Evolutionary conservation across 331 rosid species (phyloP), one percentile per base, ranked within the genome.

Genomic region (Telfairia occidentalis): DNA sequence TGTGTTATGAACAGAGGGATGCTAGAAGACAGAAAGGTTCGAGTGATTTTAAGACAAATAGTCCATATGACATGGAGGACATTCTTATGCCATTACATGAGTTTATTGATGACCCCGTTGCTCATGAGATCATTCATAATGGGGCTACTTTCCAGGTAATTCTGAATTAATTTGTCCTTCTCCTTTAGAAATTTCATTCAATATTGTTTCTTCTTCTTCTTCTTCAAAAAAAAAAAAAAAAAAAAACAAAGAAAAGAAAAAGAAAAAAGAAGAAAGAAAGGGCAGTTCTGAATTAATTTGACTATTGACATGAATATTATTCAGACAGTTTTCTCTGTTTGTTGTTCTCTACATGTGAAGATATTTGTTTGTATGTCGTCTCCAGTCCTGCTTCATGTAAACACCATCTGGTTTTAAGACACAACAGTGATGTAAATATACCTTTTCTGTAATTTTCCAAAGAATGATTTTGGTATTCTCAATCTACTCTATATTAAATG

Each of bases 81-180:
- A 78, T 88, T 55, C 90, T 90, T 66, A 95, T 95, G 96, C 97
- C 99, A 42, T 79, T 95, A 78, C 85, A 74, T 26, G 92, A 92
- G 82, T 95, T 82, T 83, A 86, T 95, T 79, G 84, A 86, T 45
- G 83, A 87, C 67, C 93, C 90, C 55, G 83, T 83, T 73, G 93
- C 92, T 77, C 69, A 75, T 76, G 97, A 95, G 69, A 84, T 95
- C 73, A 61, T 95, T 77, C 96, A 95, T 82, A 95, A 95, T 54
- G 99, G 99, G 75, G 97, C 93, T 63, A 92, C 97, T 67, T 92
- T 95, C 82, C 99, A 95, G 99, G 99, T 95, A 85, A 49, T 77
- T 46, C 26, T 46, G 58, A 71, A n/a, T n/a, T n/a, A n/a, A n/a
- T n/a, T n/a, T n/a, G n/a, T n/a, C n/a, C n/a, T n/a, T n/a, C n/a